A percentile compares a stretch with the other conserved stretches of the same genome.
Conservation (phyloP, 176 grass and related monocot species). For the Pontederia crassipes region DNA sequence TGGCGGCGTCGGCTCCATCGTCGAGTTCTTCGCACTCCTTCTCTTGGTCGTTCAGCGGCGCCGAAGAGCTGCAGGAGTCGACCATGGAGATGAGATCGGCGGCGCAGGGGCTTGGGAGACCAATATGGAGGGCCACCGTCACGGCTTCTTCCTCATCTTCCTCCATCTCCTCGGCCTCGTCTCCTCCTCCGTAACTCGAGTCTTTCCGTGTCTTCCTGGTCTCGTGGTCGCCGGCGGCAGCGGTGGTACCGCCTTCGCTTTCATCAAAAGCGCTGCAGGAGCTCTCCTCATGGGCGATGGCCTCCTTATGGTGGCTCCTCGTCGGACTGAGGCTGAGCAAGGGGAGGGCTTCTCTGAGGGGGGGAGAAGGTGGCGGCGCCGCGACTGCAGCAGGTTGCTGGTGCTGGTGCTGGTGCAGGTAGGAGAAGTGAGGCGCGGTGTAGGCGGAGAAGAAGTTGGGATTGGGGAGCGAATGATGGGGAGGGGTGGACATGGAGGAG, state of each 20-base stretch:
- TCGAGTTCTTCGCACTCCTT: slow-evolving; percentile 14
- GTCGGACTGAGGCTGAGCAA: slow-evolving; percentile 50
- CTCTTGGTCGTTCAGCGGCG: slow-evolving; percentile 2
- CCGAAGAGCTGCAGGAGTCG: not conserved
- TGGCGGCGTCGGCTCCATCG: not conserved
- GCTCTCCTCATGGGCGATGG: not conserved
- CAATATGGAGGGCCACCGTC: slow-evolving; percentile 67
- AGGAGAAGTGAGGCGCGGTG: not conserved
- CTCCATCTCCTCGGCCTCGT: not conserved
- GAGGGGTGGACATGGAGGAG: slow-evolving; percentile 10
- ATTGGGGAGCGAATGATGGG: not conserved
- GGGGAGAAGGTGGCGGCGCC: slow-evolving; percentile 44
- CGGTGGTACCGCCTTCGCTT: not conserved
- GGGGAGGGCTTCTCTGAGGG: slow-evolving; percentile 58
- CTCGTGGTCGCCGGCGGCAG: too few relatives aligned
- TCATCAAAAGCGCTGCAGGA: slow-evolving; percentile 5
- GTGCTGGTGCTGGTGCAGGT: not conserved
- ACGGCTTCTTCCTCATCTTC: slow-evolving; percentile 33
- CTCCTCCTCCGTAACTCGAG: not conserved
- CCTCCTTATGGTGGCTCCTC: not conserved
- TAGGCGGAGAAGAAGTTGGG: not conserved
- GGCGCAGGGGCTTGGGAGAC: slow-evolving; percentile 45
- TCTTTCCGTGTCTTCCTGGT: not conserved
- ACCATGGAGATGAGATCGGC: slow-evolving; percentile 13
- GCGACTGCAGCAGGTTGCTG: slow-evolving; percentile 3